Conservation (phyloP, 352 stramenopile species). For the Globisporangium paddicum region DNA sequence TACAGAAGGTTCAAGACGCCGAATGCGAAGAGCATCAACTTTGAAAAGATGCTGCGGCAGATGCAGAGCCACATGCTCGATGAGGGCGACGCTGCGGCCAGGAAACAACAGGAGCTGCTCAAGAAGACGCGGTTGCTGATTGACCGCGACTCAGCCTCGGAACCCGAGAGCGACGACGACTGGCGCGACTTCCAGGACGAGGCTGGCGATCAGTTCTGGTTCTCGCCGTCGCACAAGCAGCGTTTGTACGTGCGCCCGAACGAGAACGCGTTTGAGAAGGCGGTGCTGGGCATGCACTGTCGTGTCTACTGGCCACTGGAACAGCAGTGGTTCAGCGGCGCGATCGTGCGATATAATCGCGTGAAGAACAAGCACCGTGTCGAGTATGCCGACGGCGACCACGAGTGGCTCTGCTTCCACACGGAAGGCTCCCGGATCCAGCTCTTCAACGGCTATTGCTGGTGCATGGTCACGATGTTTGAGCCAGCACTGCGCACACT, state of each 20-base stretch:
- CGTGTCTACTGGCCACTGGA: constrained; percentile 73
- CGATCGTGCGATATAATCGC: constrained; percentile 46
- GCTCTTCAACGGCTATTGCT: constrained; percentile 64
- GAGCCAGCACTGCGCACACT: constrained; percentile 41
- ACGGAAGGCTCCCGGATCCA: constrained; percentile 43
- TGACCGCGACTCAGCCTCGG: constrained; percentile 68
- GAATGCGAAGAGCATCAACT: constrained; percentile 31
- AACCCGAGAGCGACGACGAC: constrained; percentile 71
- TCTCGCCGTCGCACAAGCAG: constrained; percentile 65
- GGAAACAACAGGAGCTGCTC: constrained; percentile 44
- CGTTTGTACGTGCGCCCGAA: constrained; percentile 65
- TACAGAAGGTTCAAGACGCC: constrained; percentile 46
- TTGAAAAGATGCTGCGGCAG: constrained; percentile 42
- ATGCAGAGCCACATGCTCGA: constrained; percentile 44
- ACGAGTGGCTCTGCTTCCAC: constrained; percentile 62
- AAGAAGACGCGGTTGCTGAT: constrained; percentile 38
- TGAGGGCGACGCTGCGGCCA: constrained; percentile 35
- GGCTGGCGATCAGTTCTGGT: constrained; percentile 67
- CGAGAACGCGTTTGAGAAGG: constrained; percentile 43
- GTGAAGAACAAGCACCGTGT: constrained; percentile 64
- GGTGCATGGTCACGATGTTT: constrained; percentile 70
- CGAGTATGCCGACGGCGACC: constrained; percentile 72
- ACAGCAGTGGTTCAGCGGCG: constrained; percentile 68
- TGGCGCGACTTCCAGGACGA: constrained; percentile 70
- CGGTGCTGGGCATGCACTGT: constrained; percentile 53